These are phyloP conservation scores for Starmera pachycereana DNA, from an alignment of 805 yeast genomes.

Conservation along the genomic window DNA sequence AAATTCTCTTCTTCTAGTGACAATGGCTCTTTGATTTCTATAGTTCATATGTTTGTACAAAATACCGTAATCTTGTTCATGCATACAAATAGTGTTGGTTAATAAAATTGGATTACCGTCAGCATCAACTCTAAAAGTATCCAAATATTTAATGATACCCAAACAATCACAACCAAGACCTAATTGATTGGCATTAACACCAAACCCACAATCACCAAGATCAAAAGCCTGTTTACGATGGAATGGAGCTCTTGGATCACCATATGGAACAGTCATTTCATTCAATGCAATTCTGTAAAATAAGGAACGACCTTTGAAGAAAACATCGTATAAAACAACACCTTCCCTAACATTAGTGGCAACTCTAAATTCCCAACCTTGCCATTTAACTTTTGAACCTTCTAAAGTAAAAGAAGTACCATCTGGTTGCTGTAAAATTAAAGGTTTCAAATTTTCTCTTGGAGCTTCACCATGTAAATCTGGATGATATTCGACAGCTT, in stretches of 20 bases:
- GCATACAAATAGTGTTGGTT: slow-evolving; percentile 70
- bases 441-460: slow-evolving; percentile 53
- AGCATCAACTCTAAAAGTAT: slow-evolving; percentile 43
- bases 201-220: slow-evolving; percentile 79
- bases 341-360: slow-evolving; percentile 71
- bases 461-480: slow-evolving; percentile 46
- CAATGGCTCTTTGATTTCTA: slow-evolving; percentile 58
- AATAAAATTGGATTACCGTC: slow-evolving; percentile 53
- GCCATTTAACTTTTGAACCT: slow-evolving; percentile 62
- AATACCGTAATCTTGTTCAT: slow-evolving; percentile 70
- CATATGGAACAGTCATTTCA: slow-evolving; percentile 86
- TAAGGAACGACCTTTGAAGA: slow-evolving; percentile 66
- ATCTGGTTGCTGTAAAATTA: slow-evolving; percentile 63
- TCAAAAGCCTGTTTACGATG: slow-evolving; percentile 85
- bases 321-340: slow-evolving; percentile 59
- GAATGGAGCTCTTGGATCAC: slow-evolving; percentile 75
- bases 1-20: slow-evolving; percentile 64
- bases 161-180: slow-evolving; percentile 74
- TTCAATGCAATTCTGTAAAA: slow-evolving; percentile 65
- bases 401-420: slow-evolving; percentile 61
- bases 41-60: slow-evolving; percentile 73
- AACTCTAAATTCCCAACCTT: slow-evolving; percentile 74
- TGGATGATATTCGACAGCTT: slow-evolving; percentile 63
- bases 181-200: slow-evolving; percentile 58
- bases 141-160: slow-evolving; percentile 68